Base-by-base conservation (phyloP, 148 eudicot species). In the Vaccinium vitisidaea region DNA sequence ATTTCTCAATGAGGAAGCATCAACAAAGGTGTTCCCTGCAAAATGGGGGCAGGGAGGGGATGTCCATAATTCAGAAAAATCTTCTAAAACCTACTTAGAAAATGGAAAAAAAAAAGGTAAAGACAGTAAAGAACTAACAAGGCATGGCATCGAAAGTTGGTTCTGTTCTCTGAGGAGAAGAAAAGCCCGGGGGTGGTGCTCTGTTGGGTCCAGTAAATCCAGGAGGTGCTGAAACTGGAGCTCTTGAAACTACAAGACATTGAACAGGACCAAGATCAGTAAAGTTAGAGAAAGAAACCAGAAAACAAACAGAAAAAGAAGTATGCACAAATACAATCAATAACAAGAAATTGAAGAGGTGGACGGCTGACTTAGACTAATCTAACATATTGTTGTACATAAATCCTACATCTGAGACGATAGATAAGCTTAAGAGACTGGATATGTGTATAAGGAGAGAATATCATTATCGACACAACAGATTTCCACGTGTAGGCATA, bases 121-220 rank as follows among this genome's bases (percentile, higher is more conserved):
- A 52, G 49, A 43, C 15, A 59, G 16, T 9, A 79, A 70, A 54
- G 12, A 70, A 94, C 96, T 84, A 36, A 97, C 99, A 96, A 87
- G 98, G 88, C 58, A 85, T 88, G 1, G 87, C 11, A 77, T 93
- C 93, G 76, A 90, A 88, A 77, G 86, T 53, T 23, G 86, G 93
- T 53, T 90, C 95, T 80, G 83, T 86, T 88, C 95, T 94, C 75
- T 89, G 95, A 82, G 88, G 91, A 39, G 93, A 92, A 74, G 90
- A 75, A 88, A 97, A 97, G 56, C 99, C 99, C 27, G 98, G 99
- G 10, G 99, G 98, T 36, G 96, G 98, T 70, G 94, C 91, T 89
- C 95, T 92, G 78, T 85, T 90, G 55, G 96, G 94, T 11, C 81
- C 86, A n/a, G 94, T 84, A 86, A 97, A 97, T 78, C 99, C 99